Percentiles rank a stretch among this genome's conserved stretches.
phyloP scores from a whole-genome alignment of 352 stramenopile species.

The Phytopythium boreale region DNA sequence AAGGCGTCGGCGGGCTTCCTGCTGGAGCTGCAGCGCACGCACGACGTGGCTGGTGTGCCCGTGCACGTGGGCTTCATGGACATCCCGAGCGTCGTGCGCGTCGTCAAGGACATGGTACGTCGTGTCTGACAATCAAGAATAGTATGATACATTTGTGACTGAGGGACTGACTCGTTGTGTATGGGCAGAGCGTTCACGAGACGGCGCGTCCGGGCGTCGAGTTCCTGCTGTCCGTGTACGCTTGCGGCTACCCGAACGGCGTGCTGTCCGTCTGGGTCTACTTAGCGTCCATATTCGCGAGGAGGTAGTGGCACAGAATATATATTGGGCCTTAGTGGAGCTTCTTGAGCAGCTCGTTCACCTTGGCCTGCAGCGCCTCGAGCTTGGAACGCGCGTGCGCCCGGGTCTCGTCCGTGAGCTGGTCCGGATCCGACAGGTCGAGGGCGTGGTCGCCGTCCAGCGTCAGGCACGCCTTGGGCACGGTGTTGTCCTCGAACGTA shows the following conservation, averaged over 20 bases:
- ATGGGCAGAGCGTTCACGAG: constrained; percentile 84
- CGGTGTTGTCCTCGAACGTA: constrained; percentile 45
- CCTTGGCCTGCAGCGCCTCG: constrained; percentile 65
- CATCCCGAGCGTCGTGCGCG: constrained; percentile 64
- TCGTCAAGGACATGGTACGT: constrained; percentile 81
- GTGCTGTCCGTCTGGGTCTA: constrained; percentile 94
- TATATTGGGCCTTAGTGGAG: constrained; percentile 34
- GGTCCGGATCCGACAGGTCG: constrained; percentile 61
- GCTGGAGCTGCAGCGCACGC: constrained; percentile 27
- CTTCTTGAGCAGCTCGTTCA: constrained; percentile 57
- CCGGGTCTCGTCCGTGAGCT: constrained; percentile 53
- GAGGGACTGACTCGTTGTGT: constrained; percentile 9
- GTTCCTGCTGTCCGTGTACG: constrained; percentile 89
- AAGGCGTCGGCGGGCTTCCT: constrained; percentile 16
- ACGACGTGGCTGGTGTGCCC: constrained; percentile 76
- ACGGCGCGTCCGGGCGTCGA: constrained; percentile 82
- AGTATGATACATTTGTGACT: constrained; percentile 8
- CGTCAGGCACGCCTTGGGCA: constrained; percentile 47
- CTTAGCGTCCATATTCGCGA: constrained; percentile 59
- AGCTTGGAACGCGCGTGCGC: constrained; percentile 60
- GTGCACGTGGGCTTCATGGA: constrained; percentile 90
- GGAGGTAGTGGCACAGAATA: neutral
- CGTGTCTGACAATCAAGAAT: neutral
- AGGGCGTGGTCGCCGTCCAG: constrained; percentile 60
- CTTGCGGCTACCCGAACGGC: constrained; percentile 81